A percentile compares a stretch with the other conserved stretches of the same genome.
phyloP scores from a whole-genome alignment of 495 filamentous ascomycete genomes.

The Bacidia gigantensis region DNA sequence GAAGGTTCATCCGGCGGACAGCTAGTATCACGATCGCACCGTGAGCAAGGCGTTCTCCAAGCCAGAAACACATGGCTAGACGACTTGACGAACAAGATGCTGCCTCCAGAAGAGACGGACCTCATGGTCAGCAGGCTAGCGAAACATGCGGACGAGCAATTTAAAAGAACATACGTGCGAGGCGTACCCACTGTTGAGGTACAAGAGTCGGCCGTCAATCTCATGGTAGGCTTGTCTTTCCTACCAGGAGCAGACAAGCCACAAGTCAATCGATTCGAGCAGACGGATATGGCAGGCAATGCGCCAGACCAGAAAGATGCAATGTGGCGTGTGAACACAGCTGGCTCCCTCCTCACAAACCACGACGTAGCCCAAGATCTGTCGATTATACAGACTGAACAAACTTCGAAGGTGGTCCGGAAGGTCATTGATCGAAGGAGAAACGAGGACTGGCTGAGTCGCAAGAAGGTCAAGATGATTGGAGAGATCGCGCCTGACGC shows the following conservation, averaged over 20 bases:
- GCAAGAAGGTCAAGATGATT: background rate
- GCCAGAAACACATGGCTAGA: slow-evolving; percentile 6
- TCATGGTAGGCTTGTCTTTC: slow-evolving; percentile 21
- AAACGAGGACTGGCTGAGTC: background rate
- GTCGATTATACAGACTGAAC: slow-evolving; percentile 17
- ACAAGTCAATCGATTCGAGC: slow-evolving; percentile 21
- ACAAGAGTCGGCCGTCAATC: slow-evolving; percentile 16
- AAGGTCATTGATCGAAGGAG: slow-evolving; percentile 6
- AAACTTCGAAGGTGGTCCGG: slow-evolving; percentile 11
- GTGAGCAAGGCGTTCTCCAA: slow-evolving; percentile 6
- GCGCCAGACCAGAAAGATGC: slow-evolving; percentile 22
- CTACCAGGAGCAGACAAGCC: slow-evolving; percentile 24
- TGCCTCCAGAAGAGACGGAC: slow-evolving; percentile 11
- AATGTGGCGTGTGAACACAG: slow-evolving; percentile 24
- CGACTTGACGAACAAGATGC: slow-evolving; percentile 12
- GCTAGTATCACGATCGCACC: slow-evolving; percentile 5
- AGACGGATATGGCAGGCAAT: slow-evolving; percentile 18
- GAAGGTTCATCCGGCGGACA: background rate
- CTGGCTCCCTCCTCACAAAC: slow-evolving; percentile 20
- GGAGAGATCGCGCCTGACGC: background rate
- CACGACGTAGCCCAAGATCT: slow-evolving; percentile 22
- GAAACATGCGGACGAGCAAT: slow-evolving; percentile 7
- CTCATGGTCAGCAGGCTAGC: slow-evolving; percentile 10
- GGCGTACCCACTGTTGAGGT: slow-evolving; percentile 12
- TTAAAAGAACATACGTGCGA: slow-evolving; percentile 14